phyloP scores from a whole-genome alignment of 2,329 filamentous ascomycete species.

The Zasmidium cellare region DNA sequence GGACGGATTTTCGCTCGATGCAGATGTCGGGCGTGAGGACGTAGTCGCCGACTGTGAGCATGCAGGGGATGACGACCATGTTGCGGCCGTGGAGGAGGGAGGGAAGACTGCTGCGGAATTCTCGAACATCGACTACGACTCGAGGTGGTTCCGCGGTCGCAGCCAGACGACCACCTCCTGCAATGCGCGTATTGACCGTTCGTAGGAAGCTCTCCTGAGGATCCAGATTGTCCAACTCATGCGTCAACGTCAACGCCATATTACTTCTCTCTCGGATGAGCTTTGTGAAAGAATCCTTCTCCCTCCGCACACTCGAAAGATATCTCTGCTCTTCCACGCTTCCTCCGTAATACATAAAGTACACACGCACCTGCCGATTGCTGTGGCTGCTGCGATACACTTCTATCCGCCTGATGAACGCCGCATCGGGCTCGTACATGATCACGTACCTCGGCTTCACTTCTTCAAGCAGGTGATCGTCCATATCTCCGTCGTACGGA shows the following conservation, averaged over 20 bases:
- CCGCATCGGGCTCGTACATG: conserved; percentile 96
- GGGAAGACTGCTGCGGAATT: conserved; percentile 90
- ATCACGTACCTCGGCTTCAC: conserved; percentile 90
- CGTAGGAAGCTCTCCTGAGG: conserved; percentile 90
- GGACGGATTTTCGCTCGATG: conserved; percentile 90
- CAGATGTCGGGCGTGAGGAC: conserved; percentile 88
- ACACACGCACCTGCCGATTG: conserved; percentile 84
- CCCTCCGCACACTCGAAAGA: conserved; percentile 81
- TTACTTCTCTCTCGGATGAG: conserved; percentile 88
- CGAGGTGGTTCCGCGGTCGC: conserved; percentile 86
- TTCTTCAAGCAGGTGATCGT: conserved; percentile 95
- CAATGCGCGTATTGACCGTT: conserved; percentile 94
- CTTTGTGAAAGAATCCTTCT: conserved; percentile 94
- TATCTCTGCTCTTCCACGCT: conserved; percentile 96
- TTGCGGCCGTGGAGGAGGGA: conserved; percentile 86
- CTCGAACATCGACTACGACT: conserved; percentile 91
- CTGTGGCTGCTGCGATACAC: conserved; percentile 94
- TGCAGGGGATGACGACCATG: conserved; percentile 88
- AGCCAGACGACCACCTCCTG: conserved; percentile 79
- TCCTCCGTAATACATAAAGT: conserved; percentile 94
- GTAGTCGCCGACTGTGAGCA: conserved; percentile 96
- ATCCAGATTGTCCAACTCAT: conserved; percentile 69
- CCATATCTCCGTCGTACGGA: conserved; percentile 91
- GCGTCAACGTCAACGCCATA: conserved; percentile 86
- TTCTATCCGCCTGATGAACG: conserved; percentile 91